Evolutionary conservation across 1,284 basidiomycete genomes (phyloP).

Genomic region (Tilletia horrida): DNA sequence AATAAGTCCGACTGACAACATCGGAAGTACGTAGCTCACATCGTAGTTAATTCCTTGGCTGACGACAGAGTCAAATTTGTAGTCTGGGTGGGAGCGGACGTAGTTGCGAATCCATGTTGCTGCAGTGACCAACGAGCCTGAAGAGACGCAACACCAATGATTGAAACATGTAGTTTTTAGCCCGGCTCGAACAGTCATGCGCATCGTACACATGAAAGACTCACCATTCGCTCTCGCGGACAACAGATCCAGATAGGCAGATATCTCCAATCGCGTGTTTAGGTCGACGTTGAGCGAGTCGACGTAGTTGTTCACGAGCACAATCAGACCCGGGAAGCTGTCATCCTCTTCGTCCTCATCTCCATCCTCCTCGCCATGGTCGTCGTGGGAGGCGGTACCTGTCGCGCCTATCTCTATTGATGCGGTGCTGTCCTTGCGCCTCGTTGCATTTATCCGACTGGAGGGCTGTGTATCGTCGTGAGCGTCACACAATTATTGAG

Average conservation of each 20-base stretch:
- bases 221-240: conserved; percentile 71
- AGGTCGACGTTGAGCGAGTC: conserved; percentile 78
- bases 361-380: neutral
- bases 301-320: conserved; percentile 79
- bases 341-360: conserved; percentile 58
- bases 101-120: conserved; percentile 92
- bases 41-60: conserved; percentile 91
- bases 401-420: neutral
- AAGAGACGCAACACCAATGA: neutral
- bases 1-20: neutral
- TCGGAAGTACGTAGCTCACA: conserved; percentile 25
- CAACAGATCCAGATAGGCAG: conserved; percentile 54
- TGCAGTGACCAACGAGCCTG: conserved; percentile 72
- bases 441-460: neutral
- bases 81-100: conserved; percentile 80
- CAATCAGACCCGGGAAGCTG: conserved; percentile 78
- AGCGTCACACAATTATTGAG: no score
- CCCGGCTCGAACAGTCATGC: neutral
- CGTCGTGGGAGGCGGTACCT: neutral
- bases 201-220: neutral
- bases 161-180: neutral
- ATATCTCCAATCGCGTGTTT: conserved; percentile 66
- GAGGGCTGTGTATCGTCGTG: neutral
- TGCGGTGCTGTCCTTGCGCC: neutral
- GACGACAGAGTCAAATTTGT: conserved; percentile 86